Evolutionary conservation across 306 rosid genomes (phyloP), one percentile per base, ranked within the genome.

Genomic region (Cyclanthera cordifolia): DNA sequence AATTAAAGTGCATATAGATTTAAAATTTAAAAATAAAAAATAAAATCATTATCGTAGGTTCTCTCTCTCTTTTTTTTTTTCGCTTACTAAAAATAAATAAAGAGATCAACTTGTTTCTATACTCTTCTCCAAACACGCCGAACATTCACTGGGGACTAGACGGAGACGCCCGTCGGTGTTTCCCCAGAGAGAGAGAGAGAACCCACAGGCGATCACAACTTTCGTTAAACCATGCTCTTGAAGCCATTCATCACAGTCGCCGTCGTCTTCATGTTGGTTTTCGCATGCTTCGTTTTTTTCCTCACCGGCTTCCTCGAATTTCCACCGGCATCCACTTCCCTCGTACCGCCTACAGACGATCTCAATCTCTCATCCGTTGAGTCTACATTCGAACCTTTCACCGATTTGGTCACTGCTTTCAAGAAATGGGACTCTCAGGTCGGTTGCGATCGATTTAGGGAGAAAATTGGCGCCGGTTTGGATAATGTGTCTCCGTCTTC

Each of bases 381-480:
- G 53, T 70, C 73, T 5, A 0, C 72, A 5, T 68, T 75, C 0
- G 78, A 82, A 17, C 83, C 95, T 8, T 93, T 90, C 76, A 72
- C 87, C n/a, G 79, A 85, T 76, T 79, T 93, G 78, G 30, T 86
- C 50, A 30, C 51, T 0, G 82, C 96, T 21, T 93, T 93, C 73
- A 74, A 79, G 76, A 79, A 82, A 69, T 93, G 99, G 99, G 99
- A 90, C 74, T 77, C 82, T 41, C 79, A 69, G 13, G 86, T 93
- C 72, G 91, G 97, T 8, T 93, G 97, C 51, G 68, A 72, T 16
- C 80, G 77, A 25, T 88, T 85, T 75, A 76, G 27, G 72, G 85
- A 83, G 64, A 87, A 85, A 41, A 4, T 54, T 24, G 64, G 46
- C 2, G 77, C 76, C 49, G 48, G 49, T 28, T 48, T 17, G 34